A percentile compares a stretch with the other conserved stretches of the same genome.
Evolutionary conservation across 192 early-diverging fungal species (phyloP).

Genomic region (Backusella liffmaniae): DNA sequence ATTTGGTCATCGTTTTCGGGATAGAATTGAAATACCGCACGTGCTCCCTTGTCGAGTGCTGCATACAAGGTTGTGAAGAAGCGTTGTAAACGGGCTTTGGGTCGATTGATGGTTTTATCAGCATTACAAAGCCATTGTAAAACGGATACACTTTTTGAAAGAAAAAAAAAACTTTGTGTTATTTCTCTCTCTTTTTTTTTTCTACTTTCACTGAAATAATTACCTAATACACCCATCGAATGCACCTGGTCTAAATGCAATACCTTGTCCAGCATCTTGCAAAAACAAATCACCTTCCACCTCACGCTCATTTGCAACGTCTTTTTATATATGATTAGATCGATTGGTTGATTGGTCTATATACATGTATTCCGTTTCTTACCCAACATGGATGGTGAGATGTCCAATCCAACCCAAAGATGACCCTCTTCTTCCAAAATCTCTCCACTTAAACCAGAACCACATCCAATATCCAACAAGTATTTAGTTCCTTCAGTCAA

Average conservation of each 20-base stretch:
- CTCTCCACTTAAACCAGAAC: slow-evolving; percentile 94
- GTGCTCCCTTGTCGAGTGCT: slow-evolving; percentile 80
- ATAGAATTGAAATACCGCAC: slow-evolving; percentile 99
- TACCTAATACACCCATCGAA: slow-evolving; percentile 94
- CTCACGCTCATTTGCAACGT: slow-evolving; percentile 89
- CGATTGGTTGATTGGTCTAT: background rate
- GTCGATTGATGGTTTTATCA: slow-evolving; percentile 86
- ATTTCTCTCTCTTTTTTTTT: background rate
- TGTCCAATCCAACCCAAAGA: slow-evolving; percentile 96
- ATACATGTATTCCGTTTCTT: background rate
- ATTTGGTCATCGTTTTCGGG: slow-evolving; percentile 95
- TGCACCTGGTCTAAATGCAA: slow-evolving; percentile 91
- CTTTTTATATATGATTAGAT: background rate
- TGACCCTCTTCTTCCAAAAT: slow-evolving; percentile 95
- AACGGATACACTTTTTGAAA: slow-evolving; percentile 76
- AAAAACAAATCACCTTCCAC: slow-evolving; percentile 94
- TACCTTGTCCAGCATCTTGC: slow-evolving; percentile 94
- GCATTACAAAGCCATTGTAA: slow-evolving; percentile 99
- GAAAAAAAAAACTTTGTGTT: background rate
- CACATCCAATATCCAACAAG: slow-evolving; percentile 96
- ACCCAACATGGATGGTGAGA: slow-evolving; percentile 87
- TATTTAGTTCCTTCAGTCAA: slow-evolving; percentile 74
- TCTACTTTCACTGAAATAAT: background rate
- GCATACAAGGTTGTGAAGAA: slow-evolving; percentile 95
- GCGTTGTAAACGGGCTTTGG: slow-evolving; percentile 75